Conservation (phyloP, 75 land plant genomes). For the Pinus albicaulis region DNA sequence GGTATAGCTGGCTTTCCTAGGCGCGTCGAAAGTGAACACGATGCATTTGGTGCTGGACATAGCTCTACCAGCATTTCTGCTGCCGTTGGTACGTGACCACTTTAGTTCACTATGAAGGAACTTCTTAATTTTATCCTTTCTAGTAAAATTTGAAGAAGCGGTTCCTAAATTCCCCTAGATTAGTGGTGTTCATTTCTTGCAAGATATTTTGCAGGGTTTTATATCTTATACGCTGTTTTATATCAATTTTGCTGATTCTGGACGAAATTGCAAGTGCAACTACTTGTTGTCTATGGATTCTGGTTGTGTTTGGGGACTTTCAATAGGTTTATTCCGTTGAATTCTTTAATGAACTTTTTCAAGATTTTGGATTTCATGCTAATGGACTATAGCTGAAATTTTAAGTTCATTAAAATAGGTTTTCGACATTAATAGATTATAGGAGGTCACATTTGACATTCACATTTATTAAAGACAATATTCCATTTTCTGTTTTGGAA, state of each 20-base stretch:
- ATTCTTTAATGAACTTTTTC: not conserved
- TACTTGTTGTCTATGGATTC: no score
- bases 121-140: no score
- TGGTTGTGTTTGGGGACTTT: no score
- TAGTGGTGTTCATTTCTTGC: no score
- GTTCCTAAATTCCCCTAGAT: no score
- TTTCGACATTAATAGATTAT: no score
- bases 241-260: not conserved
- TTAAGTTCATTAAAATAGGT: not conserved
- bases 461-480: not conserved
- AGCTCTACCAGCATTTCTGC: constrained; percentile 91
- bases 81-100: constrained; percentile 56
- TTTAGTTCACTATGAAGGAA: not conserved
- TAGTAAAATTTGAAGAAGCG: no score
- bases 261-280: not conserved
- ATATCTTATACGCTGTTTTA: not conserved
- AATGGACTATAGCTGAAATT: not conserved
- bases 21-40: constrained; percentile 82
- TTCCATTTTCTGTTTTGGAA: not conserved
- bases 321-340: not conserved
- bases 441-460: not conserved
- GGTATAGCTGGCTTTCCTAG: constrained; percentile 87
- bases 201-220: no score
- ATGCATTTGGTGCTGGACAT: constrained; percentile 83
- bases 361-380: not conserved